Base-by-base conservation (phyloP, 1,139 yeast genomes). In the Yamadazyma sp. region DNA sequence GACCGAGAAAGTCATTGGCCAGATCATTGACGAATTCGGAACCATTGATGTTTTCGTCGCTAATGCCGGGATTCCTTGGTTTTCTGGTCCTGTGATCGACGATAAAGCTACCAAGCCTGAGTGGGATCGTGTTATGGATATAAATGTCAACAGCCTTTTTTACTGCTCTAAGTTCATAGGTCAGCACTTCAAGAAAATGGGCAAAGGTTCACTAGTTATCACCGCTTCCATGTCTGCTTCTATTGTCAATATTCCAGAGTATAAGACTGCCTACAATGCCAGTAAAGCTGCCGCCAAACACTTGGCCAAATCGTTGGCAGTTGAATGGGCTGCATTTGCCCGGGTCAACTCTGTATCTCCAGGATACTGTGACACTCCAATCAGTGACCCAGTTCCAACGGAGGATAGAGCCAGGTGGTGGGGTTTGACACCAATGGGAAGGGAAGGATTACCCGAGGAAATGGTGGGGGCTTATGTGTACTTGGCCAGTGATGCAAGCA, bases 51-150 rank as follows among this genome's bases (percentile, higher is more conserved):
- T 85, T 22, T 82, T 86, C 57, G 90, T 87, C 21, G 92, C 95
- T 54, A 87, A 87, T 59, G 95, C 96, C 14, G 96, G 96, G 43
- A 77, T 85, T 30, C 85, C 88, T 13, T 86, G 94, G 92, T 73
- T 79, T 33, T 76, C 79, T 21, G 95, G 92, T n/a, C 68, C 82
- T 14, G 59, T 82, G 47, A 65, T 83, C 42, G 87, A 83, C 43
- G 64, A 67, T 43, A 63, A 62, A 17, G 70, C 68, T 31, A 59
- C 53, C 1, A 46, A 57, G 54, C 76, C 76, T 33, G 76, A 69
- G 43, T 78, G 80, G 79, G 69, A 70, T 43, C 59, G 62, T 45
- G 62, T 80, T 35, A 70, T 76, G 55, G 67, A 64, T 46, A 66
- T 78, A 45, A 77, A 78, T 46, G 74, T 80, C 46, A 73, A 76